Evolutionary conservation across 1,284 basidiomycete genomes (phyloP).

Genomic region (Ustilago esculenta): DNA sequence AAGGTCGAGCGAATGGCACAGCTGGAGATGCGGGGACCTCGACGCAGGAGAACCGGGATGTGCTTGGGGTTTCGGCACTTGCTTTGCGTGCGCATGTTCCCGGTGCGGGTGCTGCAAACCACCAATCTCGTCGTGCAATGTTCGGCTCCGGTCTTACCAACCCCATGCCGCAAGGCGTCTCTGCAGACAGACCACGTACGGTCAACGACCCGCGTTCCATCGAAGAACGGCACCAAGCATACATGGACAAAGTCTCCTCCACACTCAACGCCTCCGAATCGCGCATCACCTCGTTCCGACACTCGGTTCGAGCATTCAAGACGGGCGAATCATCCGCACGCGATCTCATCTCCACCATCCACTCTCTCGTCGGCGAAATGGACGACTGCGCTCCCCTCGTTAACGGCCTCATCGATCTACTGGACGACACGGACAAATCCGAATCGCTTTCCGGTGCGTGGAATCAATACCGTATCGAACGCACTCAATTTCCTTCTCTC

Average conservation of each 20-base stretch:
- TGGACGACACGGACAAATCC: constrained; percentile 80
- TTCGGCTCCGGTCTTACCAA: constrained; percentile 47
- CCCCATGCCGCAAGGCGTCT: constrained; percentile 24
- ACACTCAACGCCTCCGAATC: constrained; percentile 75
- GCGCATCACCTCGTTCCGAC: constrained; percentile 80
- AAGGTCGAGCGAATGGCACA: constrained; percentile 8
- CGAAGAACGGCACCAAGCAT: constrained; percentile 72
- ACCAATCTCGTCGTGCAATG: constrained; percentile 41
- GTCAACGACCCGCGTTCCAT: constrained; percentile 73
- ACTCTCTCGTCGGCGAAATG: constrained; percentile 78
- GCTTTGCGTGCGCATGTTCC: constrained; percentile 68
- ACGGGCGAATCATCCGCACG: constrained; percentile 80
- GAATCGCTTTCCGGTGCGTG: constrained; percentile 78
- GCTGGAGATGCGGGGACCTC: background rate
- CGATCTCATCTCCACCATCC: constrained; percentile 87
- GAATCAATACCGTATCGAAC: constrained; percentile 83
- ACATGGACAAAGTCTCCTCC: constrained; percentile 76
- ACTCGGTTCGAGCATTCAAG: constrained; percentile 82
- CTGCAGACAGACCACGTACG: constrained; percentile 16
- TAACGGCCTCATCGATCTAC: constrained; percentile 72
- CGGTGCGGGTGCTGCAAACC: constrained; percentile 52
- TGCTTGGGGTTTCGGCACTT: constrained; percentile 35
- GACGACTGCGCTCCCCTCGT: constrained; percentile 72
- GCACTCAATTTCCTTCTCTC: constrained; percentile 69
- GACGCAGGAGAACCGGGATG: constrained; percentile 22